Base-by-base conservation (phyloP, 306 rosid genomes). In the Geum urbanum region DNA sequence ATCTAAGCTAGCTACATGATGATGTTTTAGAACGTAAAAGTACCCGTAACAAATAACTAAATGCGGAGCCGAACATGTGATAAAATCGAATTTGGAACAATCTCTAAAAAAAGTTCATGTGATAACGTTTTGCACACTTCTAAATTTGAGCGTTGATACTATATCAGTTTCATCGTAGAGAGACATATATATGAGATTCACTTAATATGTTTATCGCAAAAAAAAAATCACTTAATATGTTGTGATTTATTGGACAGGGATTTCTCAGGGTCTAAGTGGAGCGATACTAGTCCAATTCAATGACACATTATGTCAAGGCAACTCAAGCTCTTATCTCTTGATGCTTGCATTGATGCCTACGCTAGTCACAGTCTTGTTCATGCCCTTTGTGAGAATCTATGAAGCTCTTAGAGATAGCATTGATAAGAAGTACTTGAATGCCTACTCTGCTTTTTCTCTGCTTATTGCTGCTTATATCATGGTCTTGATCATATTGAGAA, bases 241-340 rank as follows among this genome's bases (percentile, higher is more conserved):
- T 62, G 16, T 66, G 27, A 39, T 66, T 62, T 73, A 11, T 69
- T 87, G 20, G 59, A 7, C 87, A 92, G 98, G 97, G 97, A 6
- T 92, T 86, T 81, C 77, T 81, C 77, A 90, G 54, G 98, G 98
- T 67, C 83, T 92, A 10, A 90, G 98, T 77, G 96, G 97, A 71
- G 98, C 98, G 63, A 84, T 90, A 65, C 69, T 92, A 58, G 84
- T 92, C 32, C 96, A 85, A 70, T 61, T 90, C 37, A 88, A 92
- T 46, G 84, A 82, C 32, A 82, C 87, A 15, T 37, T 78, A 62
- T 86, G 79, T 66, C 72, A 80, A 46, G 90, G 86, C 14, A 78
- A 90, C 15, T 96, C 98, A 0, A 63, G 94, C 39, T 55, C 89
- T 24, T 90, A 63, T 78, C 83, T 92, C 71, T 79, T 92, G 58